Base-by-base conservation (phyloP, 2,329 filamentous ascomycete genomes). In the Fusarium ambrosium region DNA sequence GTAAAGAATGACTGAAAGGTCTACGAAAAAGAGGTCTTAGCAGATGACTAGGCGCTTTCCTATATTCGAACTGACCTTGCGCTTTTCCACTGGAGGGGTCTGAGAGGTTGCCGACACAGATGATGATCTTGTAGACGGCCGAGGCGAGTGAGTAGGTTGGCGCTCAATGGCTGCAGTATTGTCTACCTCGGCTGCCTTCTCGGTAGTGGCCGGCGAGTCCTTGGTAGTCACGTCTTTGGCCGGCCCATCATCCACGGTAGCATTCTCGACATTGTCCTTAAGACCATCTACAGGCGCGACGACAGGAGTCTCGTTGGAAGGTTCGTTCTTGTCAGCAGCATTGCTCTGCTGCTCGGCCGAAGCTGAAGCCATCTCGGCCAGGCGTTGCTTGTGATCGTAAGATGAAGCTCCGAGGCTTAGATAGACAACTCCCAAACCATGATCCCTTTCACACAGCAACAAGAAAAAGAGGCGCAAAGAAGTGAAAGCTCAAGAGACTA, bases 1-100 rank as follows among this genome's bases (percentile, higher is more conserved):
- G 78, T 75, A 70, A 84, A 81, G 66, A 84, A 75, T 6, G 70
- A 68, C 22, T 71, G 63, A 6, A 77, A 62, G 45, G 58, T 71
- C 78, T 80, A 22, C 14, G 14, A 61, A 22, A 11, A 11, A 7
- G 29, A 68, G 13, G 29, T 43, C 65, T 71, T 32, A 70, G 68
- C 27, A 74, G 48, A 24, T 64, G 27, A 16, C 34, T 20, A 58
- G 9, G n/a, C 13, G 29, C n/a, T 36, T 56, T 9, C 34, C n/a
- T 9, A 18, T 24, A 13, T 37, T 36, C 22, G 11, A 11, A 53
- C 62, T 53, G n/a, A 68, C 75, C 69, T 69, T 74, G 27, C 73
- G 66, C 66, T 65, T 69, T 20, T 68, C 61, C 22, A 41, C 18
- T 22, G 48, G 24, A 8, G 55, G 45, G 4, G 36, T 32, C 22